Percentiles rank a stretch among this genome's conserved stretches.
Evolutionary conservation across 1,139 yeast species (phyloP).

Genomic region (Protomyces arabidopsidicola): DNA sequence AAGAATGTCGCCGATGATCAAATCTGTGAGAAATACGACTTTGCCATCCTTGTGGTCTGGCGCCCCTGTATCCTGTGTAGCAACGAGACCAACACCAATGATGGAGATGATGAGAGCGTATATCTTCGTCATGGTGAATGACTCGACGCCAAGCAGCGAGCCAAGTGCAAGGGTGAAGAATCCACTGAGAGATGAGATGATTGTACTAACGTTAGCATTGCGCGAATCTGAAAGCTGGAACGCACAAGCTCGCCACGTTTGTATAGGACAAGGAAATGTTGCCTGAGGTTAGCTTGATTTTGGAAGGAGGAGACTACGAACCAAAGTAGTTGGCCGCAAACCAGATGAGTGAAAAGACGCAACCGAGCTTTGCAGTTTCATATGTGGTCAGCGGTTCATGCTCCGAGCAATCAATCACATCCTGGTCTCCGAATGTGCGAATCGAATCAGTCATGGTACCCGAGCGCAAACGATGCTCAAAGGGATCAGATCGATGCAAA

Average conservation of each 20-base stretch:
- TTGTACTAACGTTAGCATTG: conserved; percentile 54
- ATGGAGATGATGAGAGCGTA: conserved; percentile 67
- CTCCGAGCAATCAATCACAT: conserved; percentile 3
- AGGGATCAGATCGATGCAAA: no score
- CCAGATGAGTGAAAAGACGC: conserved; percentile 84
- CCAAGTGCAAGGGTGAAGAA: conserved; percentile 90
- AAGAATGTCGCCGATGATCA: conserved; percentile 67
- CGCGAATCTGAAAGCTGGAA: neutral
- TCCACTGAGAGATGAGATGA: conserved; percentile 82
- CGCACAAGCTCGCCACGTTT: conserved; percentile 28
- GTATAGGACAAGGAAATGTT: conserved; percentile 24
- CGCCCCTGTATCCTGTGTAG: conserved; percentile 48
- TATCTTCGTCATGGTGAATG: conserved; percentile 59
- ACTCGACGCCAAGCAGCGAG: conserved; percentile 63
- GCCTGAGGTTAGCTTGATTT: conserved; percentile 60
- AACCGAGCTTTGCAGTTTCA: conserved; percentile 52
- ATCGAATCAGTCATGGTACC: conserved; percentile 8
- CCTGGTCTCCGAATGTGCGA: conserved; percentile 23
- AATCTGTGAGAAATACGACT: conserved; percentile 41
- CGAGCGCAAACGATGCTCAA: conserved; percentile 10
- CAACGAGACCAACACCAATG: conserved; percentile 72
- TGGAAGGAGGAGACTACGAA: conserved; percentile 78
- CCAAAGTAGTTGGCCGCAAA: conserved; percentile 82
- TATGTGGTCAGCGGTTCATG: conserved; percentile 35
- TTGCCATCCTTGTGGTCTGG: conserved; percentile 38